These are phyloP conservation scores for Phlebiopsis gigantea DNA, from an alignment of 768 basidiomycete genomes.

Conservation along the genomic window DNA sequence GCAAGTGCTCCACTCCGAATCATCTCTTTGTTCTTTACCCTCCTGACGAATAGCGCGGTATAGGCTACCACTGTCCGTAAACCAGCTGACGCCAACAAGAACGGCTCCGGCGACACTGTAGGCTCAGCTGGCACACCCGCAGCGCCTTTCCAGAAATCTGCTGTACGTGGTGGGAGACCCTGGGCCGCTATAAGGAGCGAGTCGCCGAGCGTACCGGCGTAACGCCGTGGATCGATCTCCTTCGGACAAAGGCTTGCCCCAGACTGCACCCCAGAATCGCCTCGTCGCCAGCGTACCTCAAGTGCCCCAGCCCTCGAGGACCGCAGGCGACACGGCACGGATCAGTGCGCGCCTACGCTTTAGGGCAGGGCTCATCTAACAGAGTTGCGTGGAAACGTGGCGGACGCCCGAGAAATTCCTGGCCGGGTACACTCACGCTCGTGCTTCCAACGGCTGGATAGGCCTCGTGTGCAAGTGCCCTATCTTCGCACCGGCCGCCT, in stretches of 20 bases:
- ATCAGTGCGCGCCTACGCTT: conserved; percentile 3
- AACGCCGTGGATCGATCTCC: conserved; percentile 3
- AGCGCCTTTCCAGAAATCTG: neutral
- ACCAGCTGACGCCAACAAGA: neutral
- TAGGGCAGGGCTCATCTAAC: conserved; percentile 7
- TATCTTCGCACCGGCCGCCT: conserved; percentile 14
- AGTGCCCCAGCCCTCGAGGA: conserved; percentile 3
- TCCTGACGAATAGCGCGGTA: neutral
- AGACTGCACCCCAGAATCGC: conserved; percentile 3
- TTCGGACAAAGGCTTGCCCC: neutral
- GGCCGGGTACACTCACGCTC: conserved; percentile 8
- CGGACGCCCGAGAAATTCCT: conserved; percentile 10
- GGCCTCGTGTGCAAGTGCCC: conserved; percentile 20
- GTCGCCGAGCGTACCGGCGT: conserved; percentile 3
- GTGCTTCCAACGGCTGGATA: conserved; percentile 8
- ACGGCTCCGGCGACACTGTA: neutral
- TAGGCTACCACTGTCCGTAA: neutral
- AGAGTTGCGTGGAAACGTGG: conserved; percentile 10
- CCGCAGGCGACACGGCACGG: neutral
- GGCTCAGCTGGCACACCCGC: neutral
- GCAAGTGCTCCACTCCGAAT: neutral
- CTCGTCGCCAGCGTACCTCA: conserved; percentile 1
- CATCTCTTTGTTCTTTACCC: neutral
- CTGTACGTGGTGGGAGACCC: neutral
- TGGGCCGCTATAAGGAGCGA: conserved; percentile 4